These are phyloP conservation scores for Fusarium duplospermum DNA, from an alignment of 2,329 filamentous ascomycete genomes.

Conservation along the genomic window DNA sequence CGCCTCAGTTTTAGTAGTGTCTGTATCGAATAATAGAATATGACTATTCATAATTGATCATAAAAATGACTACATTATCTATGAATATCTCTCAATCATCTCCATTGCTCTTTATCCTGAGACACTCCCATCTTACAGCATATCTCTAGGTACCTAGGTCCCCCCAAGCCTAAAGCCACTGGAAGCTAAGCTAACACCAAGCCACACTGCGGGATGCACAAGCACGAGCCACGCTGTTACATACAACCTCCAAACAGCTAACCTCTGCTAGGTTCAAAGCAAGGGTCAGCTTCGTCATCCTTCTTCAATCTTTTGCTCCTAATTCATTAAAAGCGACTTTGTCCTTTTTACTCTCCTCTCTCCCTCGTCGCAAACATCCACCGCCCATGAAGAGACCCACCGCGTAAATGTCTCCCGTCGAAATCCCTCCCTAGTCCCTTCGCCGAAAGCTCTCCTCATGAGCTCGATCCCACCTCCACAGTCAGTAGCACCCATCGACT, in stretches of 20 bases:
- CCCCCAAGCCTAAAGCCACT: background rate
- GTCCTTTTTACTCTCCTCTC: background rate
- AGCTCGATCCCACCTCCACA: conserved; percentile 18
- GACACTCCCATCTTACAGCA: background rate
- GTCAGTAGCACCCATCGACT: conserved; percentile 7
- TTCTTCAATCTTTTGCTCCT: conserved; percentile 7
- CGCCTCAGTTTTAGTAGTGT: background rate
- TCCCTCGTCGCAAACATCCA: background rate
- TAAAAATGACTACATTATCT: background rate
- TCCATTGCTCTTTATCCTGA: background rate
- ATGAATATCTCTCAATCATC: background rate
- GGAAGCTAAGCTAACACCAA: conserved; percentile 3
- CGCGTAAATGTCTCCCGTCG: conserved; percentile 14
- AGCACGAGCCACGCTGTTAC: conserved; percentile 37
- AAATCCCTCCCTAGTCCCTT: conserved; percentile 3
- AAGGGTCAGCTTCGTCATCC: conserved; percentile 34
- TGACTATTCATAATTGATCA: background rate
- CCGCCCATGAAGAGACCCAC: conserved; percentile 1
- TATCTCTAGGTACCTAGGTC: background rate
- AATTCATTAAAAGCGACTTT: conserved; percentile 4
- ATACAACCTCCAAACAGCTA: background rate
- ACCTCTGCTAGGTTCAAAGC: background rate
- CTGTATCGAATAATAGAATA: background rate
- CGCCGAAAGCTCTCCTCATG: conserved; percentile 26
- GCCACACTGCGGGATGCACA: conserved; percentile 22